Evolutionary conservation across 257 asterid genomes (phyloP).

Genomic region (Paraleonurus japonicus): DNA sequence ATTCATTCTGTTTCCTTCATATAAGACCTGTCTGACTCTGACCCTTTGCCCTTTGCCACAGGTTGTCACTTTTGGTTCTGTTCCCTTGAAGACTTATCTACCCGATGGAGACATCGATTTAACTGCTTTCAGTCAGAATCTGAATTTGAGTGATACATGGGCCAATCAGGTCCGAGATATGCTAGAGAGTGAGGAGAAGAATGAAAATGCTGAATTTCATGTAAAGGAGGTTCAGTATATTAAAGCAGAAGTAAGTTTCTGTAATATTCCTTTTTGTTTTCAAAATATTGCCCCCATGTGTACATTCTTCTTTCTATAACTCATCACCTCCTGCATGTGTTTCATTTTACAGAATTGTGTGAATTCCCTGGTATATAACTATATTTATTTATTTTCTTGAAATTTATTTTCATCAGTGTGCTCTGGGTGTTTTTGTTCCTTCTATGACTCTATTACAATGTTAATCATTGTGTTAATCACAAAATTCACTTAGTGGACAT

Average conservation of each 20-base stretch:
- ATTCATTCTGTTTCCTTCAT: neutral
- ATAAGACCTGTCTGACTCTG: conserved; percentile 3
- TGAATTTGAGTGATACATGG: conserved; percentile 67
- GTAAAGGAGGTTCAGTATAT: conserved; percentile 96
- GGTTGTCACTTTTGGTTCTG: conserved; percentile 92
- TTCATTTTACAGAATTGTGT: conserved; percentile 5
- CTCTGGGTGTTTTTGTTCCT: conserved; percentile 1
- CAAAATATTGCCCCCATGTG: neutral
- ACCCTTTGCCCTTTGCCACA: conserved; percentile 33
- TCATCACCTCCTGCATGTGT: neutral
- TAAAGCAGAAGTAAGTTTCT: conserved; percentile 70
- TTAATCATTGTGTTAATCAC: conserved; percentile 2
- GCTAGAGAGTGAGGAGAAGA: conserved; percentile 76
- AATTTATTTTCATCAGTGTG: neutral
- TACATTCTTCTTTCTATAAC: neutral
- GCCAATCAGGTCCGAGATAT: conserved; percentile 77
- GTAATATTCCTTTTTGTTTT: neutral
- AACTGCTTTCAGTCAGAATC: conserved; percentile 74
- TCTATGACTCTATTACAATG: neutral
- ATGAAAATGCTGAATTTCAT: conserved; percentile 74
- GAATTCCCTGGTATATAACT: neutral
- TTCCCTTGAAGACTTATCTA: conserved; percentile 89
- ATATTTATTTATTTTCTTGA: neutral
- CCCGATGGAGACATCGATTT: conserved; percentile 95
- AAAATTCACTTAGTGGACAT: neutral